Evolutionary conservation across 805 yeast species (phyloP), one percentile per base, ranked within the genome.

Genomic region (Kazachstania psychrophila): DNA sequence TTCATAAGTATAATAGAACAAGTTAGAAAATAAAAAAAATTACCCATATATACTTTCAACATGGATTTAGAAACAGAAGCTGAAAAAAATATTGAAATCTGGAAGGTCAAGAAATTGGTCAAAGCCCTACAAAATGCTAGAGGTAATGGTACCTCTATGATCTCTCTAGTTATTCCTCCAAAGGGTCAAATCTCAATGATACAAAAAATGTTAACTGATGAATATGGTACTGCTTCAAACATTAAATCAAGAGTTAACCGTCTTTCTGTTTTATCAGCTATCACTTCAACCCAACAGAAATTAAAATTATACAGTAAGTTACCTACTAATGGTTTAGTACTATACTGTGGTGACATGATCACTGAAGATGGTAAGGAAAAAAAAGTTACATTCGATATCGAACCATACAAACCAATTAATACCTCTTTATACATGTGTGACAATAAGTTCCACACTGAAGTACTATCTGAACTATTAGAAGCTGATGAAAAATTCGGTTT

Each of bases 91-190:
- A 89, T 92, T 60, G 95, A 92, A 70, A 88, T 92, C 70, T 92
- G 98, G 98, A 92, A 92, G 77, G 79, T 92, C 72, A 89, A 88
- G 72, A 92, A 92, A 68, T 73, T 86, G 64, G 75, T 88, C 72
- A 83, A 83, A 65, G 75, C 81, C 42, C 73, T 92, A 51, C 92
- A 92, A 60, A 68, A 67, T 53, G 97, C 97, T 37, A 77, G 96
- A 63, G 99, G 99, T 63, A 92, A 89, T 61, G 99, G 99, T 64
- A 92, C 99, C 32, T 92, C 98, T 17, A 92, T 92, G 97, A 92
- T 92, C 58, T 87, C 96, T 19, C 71, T 92, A 60, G 84, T 92
- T 52, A 85, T 88, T 47, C 96, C 98, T 29, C 98, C 98, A 52
- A 79, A 76, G 61, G 89, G 94, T 41, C 99, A 92, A 66, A 81